Conservation (phyloP, 2,329 filamentous ascomycete genomes). For the Chlorencoelia australis region DNA sequence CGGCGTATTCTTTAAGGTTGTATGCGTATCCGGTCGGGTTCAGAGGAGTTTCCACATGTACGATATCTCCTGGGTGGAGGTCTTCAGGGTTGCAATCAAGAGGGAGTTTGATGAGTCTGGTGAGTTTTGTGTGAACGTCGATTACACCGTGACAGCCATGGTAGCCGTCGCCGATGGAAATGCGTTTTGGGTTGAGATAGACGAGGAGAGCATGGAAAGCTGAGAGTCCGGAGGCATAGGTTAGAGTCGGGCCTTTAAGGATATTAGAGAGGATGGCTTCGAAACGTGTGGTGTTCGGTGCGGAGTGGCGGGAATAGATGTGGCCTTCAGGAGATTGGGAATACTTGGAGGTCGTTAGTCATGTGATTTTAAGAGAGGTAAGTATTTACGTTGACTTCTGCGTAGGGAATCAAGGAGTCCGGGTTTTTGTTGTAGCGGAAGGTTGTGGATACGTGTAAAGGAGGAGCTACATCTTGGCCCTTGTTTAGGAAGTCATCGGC, state of each 20-base stretch:
- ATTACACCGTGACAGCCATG: conserved; percentile 91
- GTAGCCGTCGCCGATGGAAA: conserved; percentile 79
- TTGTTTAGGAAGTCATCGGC: conserved; percentile 69
- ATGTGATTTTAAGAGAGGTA: conserved; percentile 13
- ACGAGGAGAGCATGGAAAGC: conserved; percentile 83
- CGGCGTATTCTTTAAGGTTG: conserved; percentile 61
- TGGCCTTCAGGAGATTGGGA: conserved; percentile 49
- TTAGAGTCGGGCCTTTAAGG: conserved; percentile 58
- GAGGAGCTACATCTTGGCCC: conserved; percentile 72
- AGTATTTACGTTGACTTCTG: conserved; percentile 45
- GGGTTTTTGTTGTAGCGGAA: conserved; percentile 73
- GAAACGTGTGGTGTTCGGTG: conserved; percentile 74
- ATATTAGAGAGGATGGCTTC: conserved; percentile 72
- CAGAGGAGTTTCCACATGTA: conserved; percentile 87
- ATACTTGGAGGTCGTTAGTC: conserved; percentile 6
- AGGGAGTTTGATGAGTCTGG: conserved; percentile 60
- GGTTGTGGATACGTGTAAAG: conserved; percentile 84
- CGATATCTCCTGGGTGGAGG: conserved; percentile 67
- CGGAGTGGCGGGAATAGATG: conserved; percentile 73
- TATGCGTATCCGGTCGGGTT: conserved; percentile 82
- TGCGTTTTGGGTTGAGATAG: conserved; percentile 70
- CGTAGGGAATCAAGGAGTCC: conserved; percentile 44
- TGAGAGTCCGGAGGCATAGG: conserved; percentile 76
- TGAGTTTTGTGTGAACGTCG: conserved; percentile 61
- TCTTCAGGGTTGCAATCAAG: conserved; percentile 58